Base-by-base conservation (phyloP, 768 basidiomycete genomes). In the Lactifluus volemus region DNA sequence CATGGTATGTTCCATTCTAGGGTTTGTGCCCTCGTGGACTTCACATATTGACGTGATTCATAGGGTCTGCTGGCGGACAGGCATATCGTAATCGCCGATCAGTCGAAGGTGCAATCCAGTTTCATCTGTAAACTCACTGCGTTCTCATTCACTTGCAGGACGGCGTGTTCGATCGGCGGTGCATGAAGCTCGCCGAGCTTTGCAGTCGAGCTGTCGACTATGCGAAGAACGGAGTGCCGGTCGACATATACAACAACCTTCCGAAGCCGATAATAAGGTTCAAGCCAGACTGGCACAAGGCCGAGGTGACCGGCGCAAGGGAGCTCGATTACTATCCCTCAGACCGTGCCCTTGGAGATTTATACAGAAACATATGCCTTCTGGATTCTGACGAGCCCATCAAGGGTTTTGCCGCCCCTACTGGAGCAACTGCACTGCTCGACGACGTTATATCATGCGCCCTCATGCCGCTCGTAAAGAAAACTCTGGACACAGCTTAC, bases 1-100 rank as follows among this genome's bases (percentile, higher is more conserved):
- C 47, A 72, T 90, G 78, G 88, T 89, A 72, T 19, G 79, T 68
- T 7, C 9, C 17, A 7, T 1, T 4, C 38, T 15, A 25, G 15
- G 14, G 5, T 17, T 61, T 12, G n/a, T 36, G 14, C 7, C 15
- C 12, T 44, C n/a, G 19, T 39, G 2, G 45, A 41, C 38, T 25
- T 25, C 32, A 50, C 2, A 15, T 5, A 11, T 12, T 12, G 29
- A 32, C 32, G 19, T 30, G 19, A 58, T 42, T 7, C 11, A 7
- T 42, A 42, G 41, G 41, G 41, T 15, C 15, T 42, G 41, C 17
- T 42, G 17, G 41, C 44, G n/a, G 44, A 44, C 44, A 17, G 44
- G 44, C 44, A 44, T 7, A 44, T 44, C n/a, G n/a, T 44, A 9
- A 44, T 44, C 8, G 44, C 44, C 44, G 44, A 44, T 44, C 44